phyloP scores from a whole-genome alignment of 257 asterid genomes.

The Euphrasia confusa region DNA sequence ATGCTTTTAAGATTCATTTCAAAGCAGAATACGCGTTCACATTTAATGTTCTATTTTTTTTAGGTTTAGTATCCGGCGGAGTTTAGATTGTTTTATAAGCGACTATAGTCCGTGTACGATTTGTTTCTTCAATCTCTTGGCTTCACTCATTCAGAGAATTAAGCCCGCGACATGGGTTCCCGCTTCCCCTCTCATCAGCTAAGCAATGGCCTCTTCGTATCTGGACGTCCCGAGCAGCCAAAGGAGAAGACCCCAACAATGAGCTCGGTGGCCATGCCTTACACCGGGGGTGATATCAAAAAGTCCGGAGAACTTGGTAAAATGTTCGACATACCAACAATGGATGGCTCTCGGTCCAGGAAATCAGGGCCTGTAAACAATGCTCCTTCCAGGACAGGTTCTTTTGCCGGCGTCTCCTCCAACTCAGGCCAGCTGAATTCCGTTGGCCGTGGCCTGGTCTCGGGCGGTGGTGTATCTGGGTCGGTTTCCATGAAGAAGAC shows the following conservation, averaged over 20 bases:
- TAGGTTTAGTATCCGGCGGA: conserved; percentile 31
- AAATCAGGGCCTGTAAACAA: conserved; percentile 1
- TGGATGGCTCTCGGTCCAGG: background rate
- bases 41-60: conserved; percentile 20
- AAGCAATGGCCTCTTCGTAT: background rate
- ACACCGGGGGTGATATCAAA: conserved; percentile 5
- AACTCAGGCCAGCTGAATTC: background rate
- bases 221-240: background rate
- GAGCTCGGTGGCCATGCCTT: conserved; percentile 8
- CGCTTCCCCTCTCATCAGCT: conserved; percentile 54
- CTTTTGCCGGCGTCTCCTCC: background rate
- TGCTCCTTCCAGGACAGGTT: background rate
- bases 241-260: background rate
- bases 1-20: conserved; percentile 12
- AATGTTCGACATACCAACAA: background rate
- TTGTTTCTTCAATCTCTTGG: conserved; percentile 22
- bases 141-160: conserved; percentile 13
- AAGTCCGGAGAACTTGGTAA: conserved; percentile 4
- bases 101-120: conserved; percentile 2
- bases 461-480: background rate
- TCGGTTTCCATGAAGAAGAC: conserved; percentile 17
- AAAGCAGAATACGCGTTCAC: background rate
- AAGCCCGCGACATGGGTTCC: conserved; percentile 47
- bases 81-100: conserved; percentile 11
- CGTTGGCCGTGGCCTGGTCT: background rate